Conservation (phyloP, 1,284 basidiomycete genomes). For the Malassezia arunalokei region DNA sequence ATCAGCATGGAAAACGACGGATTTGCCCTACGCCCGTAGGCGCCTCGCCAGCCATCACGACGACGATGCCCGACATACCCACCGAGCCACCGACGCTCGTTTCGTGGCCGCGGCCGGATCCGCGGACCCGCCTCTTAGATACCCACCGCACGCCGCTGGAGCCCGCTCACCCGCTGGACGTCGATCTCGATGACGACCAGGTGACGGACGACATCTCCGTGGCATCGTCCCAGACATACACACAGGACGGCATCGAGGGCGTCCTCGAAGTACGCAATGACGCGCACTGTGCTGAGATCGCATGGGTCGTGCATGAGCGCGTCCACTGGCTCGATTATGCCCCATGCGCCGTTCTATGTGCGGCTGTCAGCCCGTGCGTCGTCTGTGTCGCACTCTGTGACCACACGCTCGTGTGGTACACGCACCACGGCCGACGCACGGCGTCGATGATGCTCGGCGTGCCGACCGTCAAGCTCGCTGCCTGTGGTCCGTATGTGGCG, state of each 20-base stretch:
- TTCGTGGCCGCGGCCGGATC: too few relatives aligned
- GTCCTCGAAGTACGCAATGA: constrained; percentile 66
- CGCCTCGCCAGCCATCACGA: neutral
- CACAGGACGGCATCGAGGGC: constrained; percentile 48
- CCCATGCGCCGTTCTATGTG: constrained; percentile 57
- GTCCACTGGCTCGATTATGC: constrained; percentile 69
- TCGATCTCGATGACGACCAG: neutral
- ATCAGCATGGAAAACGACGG: constrained; percentile 55
- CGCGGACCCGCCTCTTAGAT: too few relatives aligned
- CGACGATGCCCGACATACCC: too few relatives aligned
- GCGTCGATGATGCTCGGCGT: constrained; percentile 26
- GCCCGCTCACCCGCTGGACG: neutral
- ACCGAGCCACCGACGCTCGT: too few relatives aligned
- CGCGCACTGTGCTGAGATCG: constrained; percentile 49
- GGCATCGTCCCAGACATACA: neutral
- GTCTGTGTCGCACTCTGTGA: constrained; percentile 53
- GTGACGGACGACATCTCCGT: neutral
- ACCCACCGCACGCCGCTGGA: too few relatives aligned
- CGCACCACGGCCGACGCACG: constrained; percentile 24
- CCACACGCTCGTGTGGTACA: constrained; percentile 29
- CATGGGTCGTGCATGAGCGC: neutral
- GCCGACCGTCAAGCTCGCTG: constrained; percentile 25
- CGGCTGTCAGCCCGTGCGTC: constrained; percentile 58
- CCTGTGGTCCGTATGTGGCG: constrained; percentile 24
- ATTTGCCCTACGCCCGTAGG: constrained; percentile 50